Conservation (phyloP, 1,284 basidiomycete genomes). For the Naganishia cerealis region DNA sequence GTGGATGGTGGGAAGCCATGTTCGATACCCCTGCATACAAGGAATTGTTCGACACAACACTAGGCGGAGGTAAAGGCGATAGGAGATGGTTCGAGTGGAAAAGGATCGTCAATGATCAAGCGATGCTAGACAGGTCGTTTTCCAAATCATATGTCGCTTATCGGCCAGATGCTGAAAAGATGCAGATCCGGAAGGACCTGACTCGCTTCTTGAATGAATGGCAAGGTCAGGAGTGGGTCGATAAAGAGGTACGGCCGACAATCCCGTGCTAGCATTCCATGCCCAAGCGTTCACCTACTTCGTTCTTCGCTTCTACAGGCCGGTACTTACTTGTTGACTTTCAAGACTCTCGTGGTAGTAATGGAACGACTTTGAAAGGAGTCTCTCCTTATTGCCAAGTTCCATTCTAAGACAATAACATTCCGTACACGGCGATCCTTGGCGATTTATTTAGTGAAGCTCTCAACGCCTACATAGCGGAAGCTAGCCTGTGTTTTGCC, state of each 20-base stretch:
- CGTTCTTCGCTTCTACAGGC: constrained; percentile 1
- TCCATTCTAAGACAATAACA: too few species aligned
- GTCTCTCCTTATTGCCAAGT: too few species aligned
- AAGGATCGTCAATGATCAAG: constrained; percentile 26
- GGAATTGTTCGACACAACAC: constrained; percentile 16
- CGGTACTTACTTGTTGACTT: constrained; percentile 22
- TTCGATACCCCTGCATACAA: constrained; percentile 29
- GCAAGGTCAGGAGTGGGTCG: constrained; percentile 41
- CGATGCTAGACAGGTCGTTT: constrained; percentile 42
- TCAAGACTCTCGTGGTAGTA: constrained; percentile 29
- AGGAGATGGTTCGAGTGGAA: constrained; percentile 32
- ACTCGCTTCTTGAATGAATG: constrained; percentile 37
- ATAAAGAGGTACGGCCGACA: constrained; percentile 23
- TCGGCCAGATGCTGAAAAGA: constrained; percentile 39
- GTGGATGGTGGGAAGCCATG: constrained; percentile 27
- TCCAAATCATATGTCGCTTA: constrained; percentile 52
- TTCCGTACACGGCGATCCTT: too few species aligned
- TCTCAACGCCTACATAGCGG: too few species aligned
- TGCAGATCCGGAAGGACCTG: constrained; percentile 39
- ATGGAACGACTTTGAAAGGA: constrained; percentile 23
- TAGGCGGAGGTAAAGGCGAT: constrained; percentile 24
- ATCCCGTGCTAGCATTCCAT: background rate
- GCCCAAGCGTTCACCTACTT: background rate
- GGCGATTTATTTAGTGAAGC: too few species aligned
- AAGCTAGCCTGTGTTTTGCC: too few species aligned